phyloP scores from a whole-genome alignment of 2,329 filamentous ascomycete genomes.

The Ophidiomyces ophidiicola region DNA sequence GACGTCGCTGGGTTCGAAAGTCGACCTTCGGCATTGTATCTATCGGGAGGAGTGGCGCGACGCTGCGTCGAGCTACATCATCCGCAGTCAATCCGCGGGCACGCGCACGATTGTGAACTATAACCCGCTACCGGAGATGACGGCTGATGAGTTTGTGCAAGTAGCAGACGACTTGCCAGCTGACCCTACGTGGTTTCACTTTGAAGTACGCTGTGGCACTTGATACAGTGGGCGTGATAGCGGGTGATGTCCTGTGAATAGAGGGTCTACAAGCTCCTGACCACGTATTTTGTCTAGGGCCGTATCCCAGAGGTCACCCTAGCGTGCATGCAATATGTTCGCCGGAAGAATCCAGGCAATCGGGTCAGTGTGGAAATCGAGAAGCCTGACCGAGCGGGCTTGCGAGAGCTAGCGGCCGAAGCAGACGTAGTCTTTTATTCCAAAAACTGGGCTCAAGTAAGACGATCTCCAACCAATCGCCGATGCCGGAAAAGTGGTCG shows the following conservation, averaged over 20 bases:
- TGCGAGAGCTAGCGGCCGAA: constrained; percentile 47
- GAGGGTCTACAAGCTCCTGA: too few species aligned
- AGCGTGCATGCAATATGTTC: constrained; percentile 47
- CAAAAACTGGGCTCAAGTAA: constrained; percentile 56
- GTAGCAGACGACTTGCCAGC: constrained; percentile 32
- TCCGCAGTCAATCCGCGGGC: constrained; percentile 47
- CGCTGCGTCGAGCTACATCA: constrained; percentile 57
- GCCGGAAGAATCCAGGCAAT: constrained; percentile 33
- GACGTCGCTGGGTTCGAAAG: constrained; percentile 40
- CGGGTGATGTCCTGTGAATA: too few species aligned
- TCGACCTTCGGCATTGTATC: constrained; percentile 47
- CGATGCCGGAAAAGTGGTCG: too few species aligned
- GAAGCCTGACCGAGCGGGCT: constrained; percentile 51
- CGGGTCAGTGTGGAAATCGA: constrained; percentile 60
- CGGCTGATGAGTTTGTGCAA: constrained; percentile 44
- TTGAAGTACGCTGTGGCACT: constrained; percentile 53
- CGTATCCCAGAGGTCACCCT: constrained; percentile 51
- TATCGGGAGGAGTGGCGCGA: constrained; percentile 44
- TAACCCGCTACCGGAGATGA: constrained; percentile 58
- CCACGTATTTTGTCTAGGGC: constrained; percentile 45
- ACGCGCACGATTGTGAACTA: constrained; percentile 60
- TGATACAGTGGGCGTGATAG: too few species aligned
- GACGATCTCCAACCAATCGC: constrained; percentile 11
- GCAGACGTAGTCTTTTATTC: constrained; percentile 67
- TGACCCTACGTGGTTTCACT: constrained; percentile 53